Conservation (phyloP, 768 basidiomycete species). For the Calocybe cyanea region DNA sequence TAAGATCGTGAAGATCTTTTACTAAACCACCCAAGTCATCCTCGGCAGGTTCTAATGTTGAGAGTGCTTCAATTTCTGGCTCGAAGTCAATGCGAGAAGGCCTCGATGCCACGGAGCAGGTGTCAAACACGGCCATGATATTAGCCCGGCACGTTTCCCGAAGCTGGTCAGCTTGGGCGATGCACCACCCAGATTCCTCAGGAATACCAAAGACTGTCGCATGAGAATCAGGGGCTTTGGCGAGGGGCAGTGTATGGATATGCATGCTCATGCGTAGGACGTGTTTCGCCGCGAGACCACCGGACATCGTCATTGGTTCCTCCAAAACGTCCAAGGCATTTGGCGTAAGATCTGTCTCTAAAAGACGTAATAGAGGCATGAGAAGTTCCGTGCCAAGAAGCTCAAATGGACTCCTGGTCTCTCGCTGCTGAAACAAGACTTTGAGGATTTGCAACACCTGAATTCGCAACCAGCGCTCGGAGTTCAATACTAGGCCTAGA, state of each 20-base stretch:
- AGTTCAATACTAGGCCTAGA: slow-evolving; percentile 83
- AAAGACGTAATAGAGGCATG: slow-evolving; percentile 83
- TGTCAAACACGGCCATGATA: slow-evolving; percentile 82
- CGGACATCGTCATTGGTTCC: slow-evolving; percentile 78
- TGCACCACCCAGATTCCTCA: slow-evolving; percentile 82
- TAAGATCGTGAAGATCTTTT: slow-evolving; percentile 73
- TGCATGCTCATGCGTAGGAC: slow-evolving; percentile 94
- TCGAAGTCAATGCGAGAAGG: slow-evolving; percentile 74
- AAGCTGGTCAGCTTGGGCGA: slow-evolving; percentile 61
- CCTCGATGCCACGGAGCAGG: slow-evolving; percentile 66
- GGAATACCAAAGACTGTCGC: slow-evolving; percentile 81
- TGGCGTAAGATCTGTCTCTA: slow-evolving; percentile 82
- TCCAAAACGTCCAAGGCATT: slow-evolving; percentile 93
- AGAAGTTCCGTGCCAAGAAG: slow-evolving; percentile 81
- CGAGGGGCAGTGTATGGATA: slow-evolving; percentile 33
- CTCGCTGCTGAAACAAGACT: slow-evolving; percentile 81
- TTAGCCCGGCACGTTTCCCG: slow-evolving; percentile 69
- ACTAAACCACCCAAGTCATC: slow-evolving; percentile 77
- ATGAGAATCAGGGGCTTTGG: slow-evolving; percentile 45
- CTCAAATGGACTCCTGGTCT: slow-evolving; percentile 70
- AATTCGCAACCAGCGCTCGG: slow-evolving; percentile 74
- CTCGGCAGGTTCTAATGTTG: slow-evolving; percentile 37
- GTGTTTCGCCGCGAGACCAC: slow-evolving; percentile 75
- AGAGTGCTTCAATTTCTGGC: slow-evolving; percentile 51
- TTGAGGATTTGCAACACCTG: slow-evolving; percentile 88